Evolutionary conservation across 2,329 filamentous ascomycete genomes (phyloP).

Genomic region (Camptophora hylomeconis): DNA sequence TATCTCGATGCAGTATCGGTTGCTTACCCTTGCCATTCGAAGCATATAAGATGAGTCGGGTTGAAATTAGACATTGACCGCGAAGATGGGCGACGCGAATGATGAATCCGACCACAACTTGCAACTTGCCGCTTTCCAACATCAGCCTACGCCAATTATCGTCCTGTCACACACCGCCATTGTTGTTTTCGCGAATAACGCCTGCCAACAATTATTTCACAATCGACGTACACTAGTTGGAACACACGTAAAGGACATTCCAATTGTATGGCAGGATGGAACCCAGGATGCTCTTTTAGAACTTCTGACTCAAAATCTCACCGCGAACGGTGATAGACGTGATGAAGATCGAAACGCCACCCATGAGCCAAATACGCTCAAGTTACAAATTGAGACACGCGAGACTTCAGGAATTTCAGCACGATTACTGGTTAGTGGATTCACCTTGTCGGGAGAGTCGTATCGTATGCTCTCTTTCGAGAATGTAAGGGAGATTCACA

Average conservation of each 20-base stretch:
- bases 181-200: background rate
- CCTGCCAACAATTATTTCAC: background rate
- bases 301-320: background rate
- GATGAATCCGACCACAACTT: no score
- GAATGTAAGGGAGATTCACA: conserved; percentile 1
- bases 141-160: background rate
- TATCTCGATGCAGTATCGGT: no score
- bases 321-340: no score
- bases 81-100: no score
- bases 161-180: background rate
- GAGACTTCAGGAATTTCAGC: background rate
- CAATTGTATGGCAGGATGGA: conserved; percentile 1
- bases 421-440: background rate
- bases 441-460: background rate
- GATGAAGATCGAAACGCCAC: background rate
- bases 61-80: no score
- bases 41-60: no score
- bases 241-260: background rate
- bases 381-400: background rate
- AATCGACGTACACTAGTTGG: background rate
- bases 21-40: no score
- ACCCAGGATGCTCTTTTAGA: background rate
- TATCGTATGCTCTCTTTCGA: conserved; percentile 1
- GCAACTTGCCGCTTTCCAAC: background rate
- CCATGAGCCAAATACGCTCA: background rate